phyloP scores from a whole-genome alignment of 176 grass and related monocot species.

The Raddia guianensis region DNA sequence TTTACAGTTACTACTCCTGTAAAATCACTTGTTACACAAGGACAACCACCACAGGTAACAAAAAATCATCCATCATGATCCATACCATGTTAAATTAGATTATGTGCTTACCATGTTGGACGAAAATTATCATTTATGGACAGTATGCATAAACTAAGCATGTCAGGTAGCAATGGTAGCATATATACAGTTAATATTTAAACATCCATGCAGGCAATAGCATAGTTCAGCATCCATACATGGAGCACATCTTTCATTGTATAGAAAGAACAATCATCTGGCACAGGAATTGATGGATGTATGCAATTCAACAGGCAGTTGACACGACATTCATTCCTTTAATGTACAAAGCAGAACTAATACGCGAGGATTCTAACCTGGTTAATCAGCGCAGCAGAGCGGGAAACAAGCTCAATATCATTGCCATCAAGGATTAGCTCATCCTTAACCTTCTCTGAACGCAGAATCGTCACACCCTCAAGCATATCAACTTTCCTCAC shows the following conservation, averaged over 20 bases:
- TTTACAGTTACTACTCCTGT: not conserved
- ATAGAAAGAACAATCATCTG: not conserved
- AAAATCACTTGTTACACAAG: not conserved
- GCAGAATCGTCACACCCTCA: slow-evolving; percentile 65
- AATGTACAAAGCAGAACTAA: not conserved
- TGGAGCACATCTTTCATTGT: not conserved
- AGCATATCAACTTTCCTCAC: slow-evolving; percentile 92
- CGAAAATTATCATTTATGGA: not conserved
- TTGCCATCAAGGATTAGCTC: slow-evolving; percentile 83
- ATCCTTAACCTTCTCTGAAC: slow-evolving; percentile 93
- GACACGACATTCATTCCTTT: not conserved
- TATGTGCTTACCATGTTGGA: not conserved
- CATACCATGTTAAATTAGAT: not conserved
- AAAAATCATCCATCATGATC: not conserved
- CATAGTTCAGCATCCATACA: not conserved
- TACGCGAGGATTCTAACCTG: slow-evolving; percentile 41
- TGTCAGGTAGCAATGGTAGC: not conserved
- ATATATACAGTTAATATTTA: not conserved
- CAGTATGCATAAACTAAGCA: not conserved
- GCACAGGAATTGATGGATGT: not conserved
- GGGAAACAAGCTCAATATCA: slow-evolving; percentile 80
- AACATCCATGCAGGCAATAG: not conserved
- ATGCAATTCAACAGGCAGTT: not conserved
- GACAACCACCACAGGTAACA: not conserved
- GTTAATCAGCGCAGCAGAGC: slow-evolving; percentile 72